Evolutionary conservation across 2,329 filamentous ascomycete genomes (phyloP).

Genomic region (Ascochyta viciae-villosae): DNA sequence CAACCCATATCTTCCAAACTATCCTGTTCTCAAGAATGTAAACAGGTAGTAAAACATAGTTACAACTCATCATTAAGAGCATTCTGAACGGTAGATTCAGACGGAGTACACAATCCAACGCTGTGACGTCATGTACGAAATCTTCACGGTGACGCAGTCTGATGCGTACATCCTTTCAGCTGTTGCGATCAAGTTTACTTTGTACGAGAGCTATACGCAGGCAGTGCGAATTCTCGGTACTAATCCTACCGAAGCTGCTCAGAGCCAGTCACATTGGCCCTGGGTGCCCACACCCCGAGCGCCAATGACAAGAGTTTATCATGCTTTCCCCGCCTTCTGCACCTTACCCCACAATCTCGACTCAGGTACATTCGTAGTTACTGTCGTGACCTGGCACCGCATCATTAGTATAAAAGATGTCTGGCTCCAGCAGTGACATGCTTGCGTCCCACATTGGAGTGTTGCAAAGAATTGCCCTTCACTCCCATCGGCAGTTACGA

Average conservation of each 20-base stretch:
- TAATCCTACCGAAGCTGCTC: background rate
- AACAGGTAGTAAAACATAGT: too few species aligned
- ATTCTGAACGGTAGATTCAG: too few species aligned
- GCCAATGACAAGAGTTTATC: background rate
- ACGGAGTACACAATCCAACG: too few species aligned
- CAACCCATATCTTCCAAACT: constrained; percentile 30
- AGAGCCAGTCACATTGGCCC: background rate
- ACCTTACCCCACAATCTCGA: constrained; percentile 4
- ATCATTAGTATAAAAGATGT: background rate
- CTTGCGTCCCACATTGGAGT: background rate
- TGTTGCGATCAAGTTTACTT: too few species aligned
- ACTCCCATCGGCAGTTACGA: background rate
- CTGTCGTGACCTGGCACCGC: background rate
- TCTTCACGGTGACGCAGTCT: too few species aligned
- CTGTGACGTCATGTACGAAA: too few species aligned
- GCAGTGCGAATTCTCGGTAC: background rate
- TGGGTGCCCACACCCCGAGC: background rate
- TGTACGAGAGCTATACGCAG: too few species aligned
- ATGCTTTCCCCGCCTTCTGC: constrained; percentile 4
- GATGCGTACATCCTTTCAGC: too few species aligned
- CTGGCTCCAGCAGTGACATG: background rate
- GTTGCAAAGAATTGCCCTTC: background rate
- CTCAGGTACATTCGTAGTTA: background rate
- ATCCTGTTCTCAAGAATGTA: constrained; percentile 31
- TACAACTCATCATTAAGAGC: too few species aligned